Base-by-base conservation (phyloP, 768 basidiomycete genomes). In the Lactarius psammicola region DNA sequence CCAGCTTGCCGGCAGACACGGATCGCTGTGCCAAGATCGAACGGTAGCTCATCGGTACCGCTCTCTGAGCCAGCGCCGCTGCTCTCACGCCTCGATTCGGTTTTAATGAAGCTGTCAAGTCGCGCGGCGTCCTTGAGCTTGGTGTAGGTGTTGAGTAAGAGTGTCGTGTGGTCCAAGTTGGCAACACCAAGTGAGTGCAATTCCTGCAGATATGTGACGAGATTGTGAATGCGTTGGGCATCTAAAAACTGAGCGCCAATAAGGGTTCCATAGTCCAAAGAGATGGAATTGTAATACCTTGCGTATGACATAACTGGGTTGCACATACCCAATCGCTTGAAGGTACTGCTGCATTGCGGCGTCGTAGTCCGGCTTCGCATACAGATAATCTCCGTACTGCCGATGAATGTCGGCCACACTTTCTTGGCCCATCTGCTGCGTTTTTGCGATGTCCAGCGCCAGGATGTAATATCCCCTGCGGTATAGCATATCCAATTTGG, bases 21-120 rank as follows among this genome's bases (percentile, higher is more conserved):
- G 60, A 99, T 98, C 0, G 95, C 97, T 0, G 97, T 99, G 67
- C 95, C 94, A 51, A 99, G 82, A 74, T 98, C 97, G 74, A 98
- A 99, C 0, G 96, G 97, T 4, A 96, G 83, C 73, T 95, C 94
- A 36, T 81, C 79, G 42, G 62, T 72, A 56, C 80, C 81, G 11
- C 77, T 73, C 51, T 82, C 80, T 26, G 81, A 79, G 20, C 81
- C 80, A n/a, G 82, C 80, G 17, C 78, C 80, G 3, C 68, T 66
- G 20, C 71, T 63, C 1, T 75, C 72, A 18, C 84, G 79, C 51
- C 81, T 78, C 1, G 91, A 87, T 73, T 94, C 93, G 3, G 92
- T 88, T 75, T 91, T 93, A 78, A 99, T 92, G 76, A 99, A 99
- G 65, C 82, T 86, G 71, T 98, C 94, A 1, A 98, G 84, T 15